Conservation (phyloP, 139 green algal genomes). For the Chlorella sp. region DNA sequence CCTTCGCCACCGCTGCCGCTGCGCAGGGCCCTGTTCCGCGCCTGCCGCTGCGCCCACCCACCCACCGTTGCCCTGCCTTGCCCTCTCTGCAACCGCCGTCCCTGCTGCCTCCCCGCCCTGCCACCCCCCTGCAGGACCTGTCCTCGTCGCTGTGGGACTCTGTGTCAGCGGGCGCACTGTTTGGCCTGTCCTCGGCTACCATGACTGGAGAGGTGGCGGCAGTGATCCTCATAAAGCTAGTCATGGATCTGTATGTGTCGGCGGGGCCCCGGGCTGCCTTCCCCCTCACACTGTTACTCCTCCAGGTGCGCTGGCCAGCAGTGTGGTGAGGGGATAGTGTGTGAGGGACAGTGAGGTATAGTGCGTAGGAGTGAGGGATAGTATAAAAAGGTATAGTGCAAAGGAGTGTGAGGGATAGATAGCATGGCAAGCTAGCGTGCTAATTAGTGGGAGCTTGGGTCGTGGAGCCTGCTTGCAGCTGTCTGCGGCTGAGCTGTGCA, state of each 20-base stretch:
- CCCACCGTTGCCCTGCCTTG: not conserved
- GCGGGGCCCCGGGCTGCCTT: constrained; percentile 55
- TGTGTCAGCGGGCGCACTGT: not conserved
- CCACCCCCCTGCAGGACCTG: not conserved
- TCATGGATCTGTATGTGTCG: constrained; percentile 76
- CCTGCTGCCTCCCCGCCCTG: not conserved
- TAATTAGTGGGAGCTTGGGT: too few species aligned
- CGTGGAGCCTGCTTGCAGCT: too few species aligned
- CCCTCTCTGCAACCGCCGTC: not conserved
- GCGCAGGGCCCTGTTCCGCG: not conserved
- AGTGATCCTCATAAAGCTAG: constrained; percentile 74
- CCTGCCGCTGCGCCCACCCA: not conserved
- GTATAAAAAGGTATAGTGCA: too few species aligned
- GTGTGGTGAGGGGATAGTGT: too few species aligned
- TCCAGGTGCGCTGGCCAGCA: constrained; percentile 34
- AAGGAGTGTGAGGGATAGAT: too few species aligned
- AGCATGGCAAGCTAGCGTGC: too few species aligned
- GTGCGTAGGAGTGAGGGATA: too few species aligned
- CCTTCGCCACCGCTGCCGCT: not conserved
- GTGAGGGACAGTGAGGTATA: too few species aligned
- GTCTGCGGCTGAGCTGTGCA: too few species aligned
- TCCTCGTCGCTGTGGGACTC: constrained; percentile 3
- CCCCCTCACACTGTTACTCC: constrained; percentile 73
- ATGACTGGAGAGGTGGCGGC: constrained; percentile 54
- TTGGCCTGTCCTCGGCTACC: not conserved